Base-by-base conservation (phyloP, 495 filamentous ascomycete species). In the Neurospora sp. region DNA sequence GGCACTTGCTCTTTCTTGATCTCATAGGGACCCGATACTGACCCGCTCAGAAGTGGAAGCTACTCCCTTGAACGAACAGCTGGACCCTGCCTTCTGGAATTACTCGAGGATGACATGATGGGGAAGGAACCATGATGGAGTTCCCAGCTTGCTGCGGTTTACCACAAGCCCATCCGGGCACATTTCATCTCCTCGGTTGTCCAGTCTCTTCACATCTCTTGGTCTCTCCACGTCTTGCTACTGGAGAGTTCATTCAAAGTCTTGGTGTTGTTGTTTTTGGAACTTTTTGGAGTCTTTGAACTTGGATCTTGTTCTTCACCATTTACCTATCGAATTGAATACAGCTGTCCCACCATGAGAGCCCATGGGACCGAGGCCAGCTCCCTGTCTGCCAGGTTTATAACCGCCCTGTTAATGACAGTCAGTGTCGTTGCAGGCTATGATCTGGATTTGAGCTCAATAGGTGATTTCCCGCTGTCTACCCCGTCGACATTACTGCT, bases 361-460 rank as follows among this genome's bases (percentile, higher is more conserved):
- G 8, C 8, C 47, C 8, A 71, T 68, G 35, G 70, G 70, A n/a
- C 37, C 47, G 59, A 70, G 39, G 68, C 59, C 39, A 4, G 39
- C 14, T 39, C 42, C 27, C 47, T 22, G 6, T 72, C 8, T 18
- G 35, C 71, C 22, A 42, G 37, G 41, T 41, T 73, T 18, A 70
- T 71, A 40, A 68, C 71, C 35, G 69, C 47, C 39, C 35, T 79
- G 53, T 39, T 78, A 41, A 53, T 44, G 12, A 41, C 41, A 3
- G 35, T 61, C 27, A 75, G 72, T 70, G 39, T 78, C 38, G 38
- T 69, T 22, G 39, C 39, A 8, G 76, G 79, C 16, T 82, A 82
- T 61, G 73, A n/a, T 42, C 73, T 82, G 14, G 75, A 82, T 39
- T 35, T 80, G 61, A 69, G 71, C 45, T 82, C 80, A n/a, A 71